Percentiles rank a stretch among this genome's conserved stretches.
Conservation (phyloP, 257 asterid species). For the Orobanche coerulescens region DNA sequence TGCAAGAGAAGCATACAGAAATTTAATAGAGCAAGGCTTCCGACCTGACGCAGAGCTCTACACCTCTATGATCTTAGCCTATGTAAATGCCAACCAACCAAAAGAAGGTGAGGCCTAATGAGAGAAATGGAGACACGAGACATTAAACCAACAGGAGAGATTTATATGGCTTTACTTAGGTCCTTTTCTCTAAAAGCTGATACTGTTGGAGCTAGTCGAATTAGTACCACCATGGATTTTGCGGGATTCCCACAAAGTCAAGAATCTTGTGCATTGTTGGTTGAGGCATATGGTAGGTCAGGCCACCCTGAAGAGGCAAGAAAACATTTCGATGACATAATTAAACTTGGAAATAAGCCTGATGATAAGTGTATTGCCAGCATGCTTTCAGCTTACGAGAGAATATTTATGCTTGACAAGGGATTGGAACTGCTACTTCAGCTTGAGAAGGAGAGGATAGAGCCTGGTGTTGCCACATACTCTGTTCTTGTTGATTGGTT, state of each 20-base stretch:
- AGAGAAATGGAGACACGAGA: slow-evolving; percentile 51
- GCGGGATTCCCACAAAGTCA: slow-evolving; percentile 33
- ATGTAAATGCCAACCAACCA: slow-evolving; percentile 50
- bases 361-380: slow-evolving; percentile 64
- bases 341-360: slow-evolving; percentile 54
- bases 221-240: slow-evolving; percentile 40
- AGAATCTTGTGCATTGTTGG: slow-evolving; percentile 48
- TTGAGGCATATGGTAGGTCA: slow-evolving; percentile 46
- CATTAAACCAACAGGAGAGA: slow-evolving; percentile 44
- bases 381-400: slow-evolving; percentile 54
- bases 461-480: slow-evolving; percentile 64
- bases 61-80: slow-evolving; percentile 57
- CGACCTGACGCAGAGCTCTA: slow-evolving; percentile 52
- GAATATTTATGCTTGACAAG: slow-evolving; percentile 40
- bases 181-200: slow-evolving; percentile 39
- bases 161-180: slow-evolving; percentile 54
- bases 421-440: slow-evolving; percentile 50
- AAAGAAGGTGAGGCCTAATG: slow-evolving; percentile 29
- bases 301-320: slow-evolving; percentile 35
- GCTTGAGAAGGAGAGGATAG: slow-evolving; percentile 64
- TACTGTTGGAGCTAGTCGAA: slow-evolving; percentile 30
- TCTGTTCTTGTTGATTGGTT: slow-evolving; percentile 73
- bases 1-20: slow-evolving; percentile 46
- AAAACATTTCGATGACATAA: slow-evolving; percentile 41
- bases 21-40: slow-evolving; percentile 40